A percentile compares a stretch with the other conserved stretches of the same genome.
Evolutionary conservation across 441 rosid genomes (phyloP).

Genomic region (Rhodomyrtus psidioides): DNA sequence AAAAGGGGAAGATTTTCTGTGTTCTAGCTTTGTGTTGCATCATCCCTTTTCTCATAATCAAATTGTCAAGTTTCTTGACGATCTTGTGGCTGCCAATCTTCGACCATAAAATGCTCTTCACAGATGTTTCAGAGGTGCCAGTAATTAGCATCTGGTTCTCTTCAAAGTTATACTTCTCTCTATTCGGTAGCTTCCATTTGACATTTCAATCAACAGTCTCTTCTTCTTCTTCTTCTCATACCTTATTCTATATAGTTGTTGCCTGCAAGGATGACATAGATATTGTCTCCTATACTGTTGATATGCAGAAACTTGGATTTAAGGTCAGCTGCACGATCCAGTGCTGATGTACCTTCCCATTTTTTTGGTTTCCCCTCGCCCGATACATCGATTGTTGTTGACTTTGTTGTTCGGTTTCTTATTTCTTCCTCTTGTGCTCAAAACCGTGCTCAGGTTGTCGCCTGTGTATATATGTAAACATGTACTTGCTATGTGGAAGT

Average conservation of each 20-base stretch:
- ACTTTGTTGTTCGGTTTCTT: background rate
- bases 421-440: background rate
- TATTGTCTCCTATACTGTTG: background rate
- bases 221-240: background rate
- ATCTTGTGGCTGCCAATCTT: background rate
- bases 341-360: background rate
- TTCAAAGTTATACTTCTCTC: background rate
- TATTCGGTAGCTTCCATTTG: background rate
- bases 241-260: background rate
- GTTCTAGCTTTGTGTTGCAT: background rate
- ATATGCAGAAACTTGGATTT: background rate
- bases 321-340: background rate
- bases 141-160: background rate
- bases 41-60: background rate
- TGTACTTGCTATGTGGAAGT: background rate
- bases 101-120: background rate
- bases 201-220: background rate
- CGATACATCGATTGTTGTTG: background rate
- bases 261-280: background rate
- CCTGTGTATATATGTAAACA: background rate
- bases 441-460: background rate
- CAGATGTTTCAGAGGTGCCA: background rate
- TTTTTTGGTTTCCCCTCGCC: background rate
- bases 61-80: background rate
- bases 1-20: background rate